Evolutionary conservation across 305 asterid genomes (phyloP).

Genomic region (Coffea humblotiana): DNA sequence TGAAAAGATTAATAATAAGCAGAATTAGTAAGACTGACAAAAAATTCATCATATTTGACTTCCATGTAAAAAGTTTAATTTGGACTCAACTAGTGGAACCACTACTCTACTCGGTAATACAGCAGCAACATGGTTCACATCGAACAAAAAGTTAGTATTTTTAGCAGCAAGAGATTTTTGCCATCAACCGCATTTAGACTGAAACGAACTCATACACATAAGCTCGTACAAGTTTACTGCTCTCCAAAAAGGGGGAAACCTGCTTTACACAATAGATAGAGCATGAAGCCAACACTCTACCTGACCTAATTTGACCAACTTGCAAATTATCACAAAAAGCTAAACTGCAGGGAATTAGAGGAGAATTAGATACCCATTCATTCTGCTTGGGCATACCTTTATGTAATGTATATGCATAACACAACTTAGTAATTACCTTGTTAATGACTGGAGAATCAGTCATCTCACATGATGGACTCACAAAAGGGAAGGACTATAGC

Average conservation of each 20-base stretch:
- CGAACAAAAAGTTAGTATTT: background rate
- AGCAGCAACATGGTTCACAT: background rate
- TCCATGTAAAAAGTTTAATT: background rate
- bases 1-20: background rate
- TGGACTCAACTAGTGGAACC: background rate
- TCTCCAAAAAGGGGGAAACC: no score
- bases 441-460: background rate
- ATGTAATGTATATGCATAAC: background rate
- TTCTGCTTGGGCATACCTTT: background rate
- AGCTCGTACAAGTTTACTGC: background rate
- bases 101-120: background rate
- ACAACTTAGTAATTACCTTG: background rate
- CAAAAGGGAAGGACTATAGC: background rate
- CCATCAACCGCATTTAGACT: background rate
- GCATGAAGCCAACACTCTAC: background rate
- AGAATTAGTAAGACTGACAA: background rate
- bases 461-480: background rate
- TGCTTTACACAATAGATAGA: background rate
- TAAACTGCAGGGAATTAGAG: background rate
- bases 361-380: background rate
- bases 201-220: background rate
- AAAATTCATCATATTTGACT: background rate
- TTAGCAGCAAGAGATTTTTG: constrained; percentile 1
- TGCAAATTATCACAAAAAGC: background rate
- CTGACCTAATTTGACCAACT: background rate